phyloP scores from a whole-genome alignment of 192 early-diverging fungal genomes.

The Coemansia sp. region DNA sequence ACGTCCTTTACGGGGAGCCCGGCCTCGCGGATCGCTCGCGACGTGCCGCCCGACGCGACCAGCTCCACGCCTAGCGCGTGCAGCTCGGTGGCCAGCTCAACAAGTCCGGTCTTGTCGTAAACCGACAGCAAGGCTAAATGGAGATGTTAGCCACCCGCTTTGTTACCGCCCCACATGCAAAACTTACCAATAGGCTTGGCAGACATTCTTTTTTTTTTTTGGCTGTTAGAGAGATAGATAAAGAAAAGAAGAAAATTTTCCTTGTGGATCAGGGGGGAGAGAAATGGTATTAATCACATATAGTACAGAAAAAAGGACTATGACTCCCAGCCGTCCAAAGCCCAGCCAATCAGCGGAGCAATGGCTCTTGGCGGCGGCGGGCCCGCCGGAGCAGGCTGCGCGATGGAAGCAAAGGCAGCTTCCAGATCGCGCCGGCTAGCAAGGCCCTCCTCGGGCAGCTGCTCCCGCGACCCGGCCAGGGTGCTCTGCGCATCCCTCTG shows the following conservation, averaged over 20 bases:
- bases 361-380: constrained; percentile 8
- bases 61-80: constrained; percentile 73
- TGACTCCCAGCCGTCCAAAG: constrained; percentile 19
- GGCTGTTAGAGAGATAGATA: background rate
- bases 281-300: no score
- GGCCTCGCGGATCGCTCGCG: constrained; percentile 83
- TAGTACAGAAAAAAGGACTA: no score
- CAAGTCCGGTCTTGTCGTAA: constrained; percentile 94
- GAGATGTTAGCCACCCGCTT: background rate
- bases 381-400: constrained; percentile 1
- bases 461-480: constrained; percentile 16
- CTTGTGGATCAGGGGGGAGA: constrained; percentile 1
- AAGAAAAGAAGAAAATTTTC: background rate
- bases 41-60: constrained; percentile 93
- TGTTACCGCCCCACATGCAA: background rate
- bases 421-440: background rate
- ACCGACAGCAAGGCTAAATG: constrained; percentile 81
- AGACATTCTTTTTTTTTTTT: background rate
- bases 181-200: background rate
- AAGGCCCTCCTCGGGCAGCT: background rate
- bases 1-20: constrained; percentile 92
- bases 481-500: constrained; percentile 23
- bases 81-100: constrained; percentile 84
- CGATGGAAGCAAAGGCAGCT: constrained; percentile 7
- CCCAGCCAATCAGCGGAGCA: constrained; percentile 49